phyloP scores from a whole-genome alignment of 164 flowering plant genomes.

The Litsea cubeba region DNA sequence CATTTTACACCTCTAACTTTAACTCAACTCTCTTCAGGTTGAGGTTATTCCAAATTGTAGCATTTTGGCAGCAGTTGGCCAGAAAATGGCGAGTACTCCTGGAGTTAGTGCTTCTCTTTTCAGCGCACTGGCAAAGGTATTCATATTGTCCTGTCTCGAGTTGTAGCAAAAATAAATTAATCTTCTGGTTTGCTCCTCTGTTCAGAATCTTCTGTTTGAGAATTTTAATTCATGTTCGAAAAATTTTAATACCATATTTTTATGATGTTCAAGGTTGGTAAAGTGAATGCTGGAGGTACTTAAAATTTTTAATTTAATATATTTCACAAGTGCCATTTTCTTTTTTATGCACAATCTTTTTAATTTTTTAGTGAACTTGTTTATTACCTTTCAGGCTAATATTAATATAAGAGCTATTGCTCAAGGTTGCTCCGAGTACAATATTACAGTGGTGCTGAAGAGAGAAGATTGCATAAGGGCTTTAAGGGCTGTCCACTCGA shows the following conservation, averaged over 20 bases:
- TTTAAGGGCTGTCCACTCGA: constrained; percentile 84
- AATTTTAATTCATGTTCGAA: too few species aligned
- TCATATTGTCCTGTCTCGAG: constrained; percentile 1
- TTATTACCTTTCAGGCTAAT: constrained; percentile 63
- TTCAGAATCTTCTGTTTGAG: neutral
- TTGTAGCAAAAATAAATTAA: neutral
- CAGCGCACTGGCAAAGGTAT: constrained; percentile 93
- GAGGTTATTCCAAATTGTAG: constrained; percentile 81
- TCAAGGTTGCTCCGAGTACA: constrained; percentile 98
- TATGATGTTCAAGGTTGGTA: neutral
- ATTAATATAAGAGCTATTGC: constrained; percentile 92
- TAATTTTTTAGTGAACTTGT: neutral
- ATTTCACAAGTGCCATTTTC: neutral
- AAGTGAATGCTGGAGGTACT: neutral
- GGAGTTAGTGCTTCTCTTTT: constrained; percentile 98
- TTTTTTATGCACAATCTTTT: neutral
- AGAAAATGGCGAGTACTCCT: constrained; percentile 97
- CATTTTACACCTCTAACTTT: neutral
- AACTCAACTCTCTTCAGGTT: constrained; percentile 44
- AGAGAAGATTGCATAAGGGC: constrained; percentile 91
- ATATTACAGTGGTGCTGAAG: constrained; percentile 85
- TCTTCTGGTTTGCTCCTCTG: neutral
- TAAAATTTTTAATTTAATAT: too few species aligned
- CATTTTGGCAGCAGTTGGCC: constrained; percentile 95
- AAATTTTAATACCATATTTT: neutral